Conservation (phyloP, 345 rosid species). For the Nephelium lappaceum region DNA sequence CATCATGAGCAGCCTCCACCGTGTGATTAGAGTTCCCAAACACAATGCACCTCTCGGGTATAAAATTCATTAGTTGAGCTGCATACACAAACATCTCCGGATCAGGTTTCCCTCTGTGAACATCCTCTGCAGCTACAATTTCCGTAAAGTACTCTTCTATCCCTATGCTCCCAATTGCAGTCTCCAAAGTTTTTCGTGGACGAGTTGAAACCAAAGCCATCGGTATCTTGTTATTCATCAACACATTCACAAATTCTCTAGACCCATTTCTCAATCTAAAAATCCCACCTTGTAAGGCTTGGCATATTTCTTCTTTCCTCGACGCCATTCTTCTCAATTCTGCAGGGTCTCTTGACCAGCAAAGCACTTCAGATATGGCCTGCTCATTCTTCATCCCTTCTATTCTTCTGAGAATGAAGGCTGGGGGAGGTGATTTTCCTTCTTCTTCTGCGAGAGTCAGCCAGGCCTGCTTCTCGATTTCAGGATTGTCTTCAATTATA, state of each 20-base stretch:
- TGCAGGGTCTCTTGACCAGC: constrained; percentile 92
- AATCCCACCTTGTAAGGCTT: constrained; percentile 80
- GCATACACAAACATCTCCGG: constrained; percentile 92
- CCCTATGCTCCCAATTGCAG: constrained; percentile 68
- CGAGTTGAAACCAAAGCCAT: constrained; percentile 96
- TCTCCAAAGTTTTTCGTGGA: constrained; percentile 70
- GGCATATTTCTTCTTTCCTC: constrained; percentile 82
- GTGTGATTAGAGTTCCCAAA: constrained; percentile 93
- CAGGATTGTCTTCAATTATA: constrained; percentile 75
- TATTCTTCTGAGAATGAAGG: constrained; percentile 62
- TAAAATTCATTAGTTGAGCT: constrained; percentile 81
- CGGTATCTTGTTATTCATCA: constrained; percentile 86
- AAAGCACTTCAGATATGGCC: constrained; percentile 90
- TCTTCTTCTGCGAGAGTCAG: constrained; percentile 82
- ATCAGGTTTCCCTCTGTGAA: constrained; percentile 88
- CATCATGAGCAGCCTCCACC: constrained; percentile 94
- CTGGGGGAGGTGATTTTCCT: constrained; percentile 83
- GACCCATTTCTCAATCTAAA: constrained; percentile 76
- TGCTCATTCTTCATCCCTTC: constrained; percentile 99
- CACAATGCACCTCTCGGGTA: constrained; percentile 95
- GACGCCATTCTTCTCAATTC: constrained; percentile 75
- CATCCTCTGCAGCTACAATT: constrained; percentile 88
- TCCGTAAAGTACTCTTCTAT: constrained; percentile 69
- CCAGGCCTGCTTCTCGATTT: constrained; percentile 86
- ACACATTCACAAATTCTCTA: constrained; percentile 77